These are phyloP conservation scores for Candida sp. DNA, from an alignment of 1,139 yeast species.

Conservation along the genomic window DNA sequence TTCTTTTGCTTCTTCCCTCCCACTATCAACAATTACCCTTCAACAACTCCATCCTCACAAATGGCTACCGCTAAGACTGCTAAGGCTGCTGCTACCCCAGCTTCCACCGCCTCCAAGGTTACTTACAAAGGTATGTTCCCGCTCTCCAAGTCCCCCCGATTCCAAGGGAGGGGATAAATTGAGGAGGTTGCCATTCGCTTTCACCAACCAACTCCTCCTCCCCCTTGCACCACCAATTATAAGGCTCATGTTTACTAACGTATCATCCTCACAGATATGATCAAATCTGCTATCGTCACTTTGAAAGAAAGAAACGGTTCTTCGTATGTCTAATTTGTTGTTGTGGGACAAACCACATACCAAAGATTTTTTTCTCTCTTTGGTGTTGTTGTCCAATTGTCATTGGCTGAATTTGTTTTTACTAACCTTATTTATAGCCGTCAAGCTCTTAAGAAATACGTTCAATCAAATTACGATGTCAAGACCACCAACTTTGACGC, in stretches of 20 bases:
- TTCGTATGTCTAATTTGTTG: constrained; percentile 42
- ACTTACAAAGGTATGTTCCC: constrained; percentile 55
- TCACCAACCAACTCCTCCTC: too few species aligned
- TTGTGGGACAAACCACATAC: constrained; percentile 5
- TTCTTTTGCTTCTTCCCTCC: neutral
- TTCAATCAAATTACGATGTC: constrained; percentile 63
- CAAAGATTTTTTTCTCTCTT: neutral
- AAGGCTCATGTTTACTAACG: constrained; percentile 18
- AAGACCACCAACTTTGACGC: constrained; percentile 71
- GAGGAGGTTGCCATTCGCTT: too few species aligned
- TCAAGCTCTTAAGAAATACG: constrained; percentile 77
- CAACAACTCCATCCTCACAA: constrained; percentile 5
- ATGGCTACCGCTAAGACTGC: constrained; percentile 30
- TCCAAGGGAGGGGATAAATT: too few species aligned
- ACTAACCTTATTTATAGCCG: constrained; percentile 42
- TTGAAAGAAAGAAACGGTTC: constrained; percentile 88
- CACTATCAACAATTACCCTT: neutral
- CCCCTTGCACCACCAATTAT: neutral
- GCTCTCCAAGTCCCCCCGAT: neutral
- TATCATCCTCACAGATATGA: constrained; percentile 55
- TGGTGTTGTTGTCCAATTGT: neutral
- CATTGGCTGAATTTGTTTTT: neutral
- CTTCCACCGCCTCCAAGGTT: constrained; percentile 39
- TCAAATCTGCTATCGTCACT: constrained; percentile 71
- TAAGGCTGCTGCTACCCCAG: constrained; percentile 24